Conservation (phyloP, 140 eudicot species). For the Bidens hawaiensis region DNA sequence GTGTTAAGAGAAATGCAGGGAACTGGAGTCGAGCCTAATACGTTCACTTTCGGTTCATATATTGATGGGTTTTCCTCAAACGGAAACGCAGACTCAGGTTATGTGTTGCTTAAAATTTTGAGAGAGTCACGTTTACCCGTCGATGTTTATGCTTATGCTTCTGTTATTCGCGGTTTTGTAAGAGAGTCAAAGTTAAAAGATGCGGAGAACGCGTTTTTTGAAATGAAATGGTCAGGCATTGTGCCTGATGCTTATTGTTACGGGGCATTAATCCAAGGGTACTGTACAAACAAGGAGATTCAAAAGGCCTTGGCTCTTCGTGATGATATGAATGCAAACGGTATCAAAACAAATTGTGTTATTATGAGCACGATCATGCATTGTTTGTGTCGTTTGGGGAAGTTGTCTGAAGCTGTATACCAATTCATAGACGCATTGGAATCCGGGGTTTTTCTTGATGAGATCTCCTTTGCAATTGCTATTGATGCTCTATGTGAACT, state of each 20-base stretch:
- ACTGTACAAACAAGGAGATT: slow-evolving; percentile 36
- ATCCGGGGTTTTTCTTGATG: slow-evolving; percentile 47
- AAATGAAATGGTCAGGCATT: slow-evolving; percentile 44
- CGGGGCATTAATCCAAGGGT: slow-evolving; percentile 53
- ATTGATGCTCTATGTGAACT: slow-evolving; percentile 51
- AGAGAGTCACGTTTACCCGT: slow-evolving; percentile 12
- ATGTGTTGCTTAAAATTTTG: slow-evolving; percentile 29
- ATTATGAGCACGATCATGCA: slow-evolving; percentile 51
- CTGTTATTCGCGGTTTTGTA: slow-evolving; percentile 63
- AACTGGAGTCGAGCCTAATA: slow-evolving; percentile 47
- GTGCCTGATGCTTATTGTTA: slow-evolving; percentile 43
- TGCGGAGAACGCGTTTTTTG: slow-evolving; percentile 49
- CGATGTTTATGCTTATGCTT: slow-evolving; percentile 46
- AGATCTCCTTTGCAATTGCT: slow-evolving; percentile 43
- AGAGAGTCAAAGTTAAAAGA: slow-evolving; percentile 45
- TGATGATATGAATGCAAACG: slow-evolving; percentile 47
- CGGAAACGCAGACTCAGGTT: slow-evolving; percentile 44
- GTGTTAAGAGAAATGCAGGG: slow-evolving; percentile 38
- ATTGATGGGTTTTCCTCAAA: slow-evolving; percentile 59
- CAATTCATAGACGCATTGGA: slow-evolving; percentile 35
- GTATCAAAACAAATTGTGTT: slow-evolving; percentile 57
- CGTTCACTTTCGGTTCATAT: slow-evolving; percentile 35
- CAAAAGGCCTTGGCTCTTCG: slow-evolving; percentile 40
- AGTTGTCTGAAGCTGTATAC: slow-evolving; percentile 34
- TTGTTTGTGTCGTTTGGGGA: slow-evolving; percentile 47